Conservation (phyloP, 1,139 yeast species). For the Arxiozyma bovina region DNA sequence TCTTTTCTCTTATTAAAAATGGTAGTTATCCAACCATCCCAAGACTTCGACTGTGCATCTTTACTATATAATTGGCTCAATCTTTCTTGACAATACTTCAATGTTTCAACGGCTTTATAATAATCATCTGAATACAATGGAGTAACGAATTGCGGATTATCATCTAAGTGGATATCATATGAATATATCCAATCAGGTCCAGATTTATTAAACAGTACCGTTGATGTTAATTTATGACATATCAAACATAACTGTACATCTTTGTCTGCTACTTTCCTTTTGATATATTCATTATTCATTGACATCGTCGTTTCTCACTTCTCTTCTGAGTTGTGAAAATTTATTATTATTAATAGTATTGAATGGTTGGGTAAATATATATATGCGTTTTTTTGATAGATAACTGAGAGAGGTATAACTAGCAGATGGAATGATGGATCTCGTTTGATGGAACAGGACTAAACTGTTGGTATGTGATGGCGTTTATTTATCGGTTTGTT, state of each 20-base stretch:
- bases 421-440: too few species aligned
- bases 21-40: constrained; percentile 33
- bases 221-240: constrained; percentile 57
- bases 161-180: constrained; percentile 57
- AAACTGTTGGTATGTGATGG: too few species aligned
- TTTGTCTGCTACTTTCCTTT: constrained; percentile 47
- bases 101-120: constrained; percentile 35
- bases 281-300: constrained; percentile 26
- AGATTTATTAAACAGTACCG: constrained; percentile 42
- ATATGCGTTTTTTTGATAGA: too few species aligned
- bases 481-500: too few species aligned
- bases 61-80: constrained; percentile 25
- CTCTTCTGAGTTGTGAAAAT: not conserved
- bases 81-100: constrained; percentile 36
- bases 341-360: too few species aligned
- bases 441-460: too few species aligned
- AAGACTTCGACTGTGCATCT: constrained; percentile 12
- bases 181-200: constrained; percentile 59
- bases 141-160: constrained; percentile 48
- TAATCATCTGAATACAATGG: constrained; percentile 45
- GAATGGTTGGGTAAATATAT: too few species aligned
- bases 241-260: constrained; percentile 52
- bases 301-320: too few species aligned
- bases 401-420: not conserved
- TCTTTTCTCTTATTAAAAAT: constrained; percentile 21